Percentiles rank a stretch among this genome's conserved stretches.
Conservation (phyloP, 2,329 filamentous ascomycete species). For the Talaromyces sp. region DNA sequence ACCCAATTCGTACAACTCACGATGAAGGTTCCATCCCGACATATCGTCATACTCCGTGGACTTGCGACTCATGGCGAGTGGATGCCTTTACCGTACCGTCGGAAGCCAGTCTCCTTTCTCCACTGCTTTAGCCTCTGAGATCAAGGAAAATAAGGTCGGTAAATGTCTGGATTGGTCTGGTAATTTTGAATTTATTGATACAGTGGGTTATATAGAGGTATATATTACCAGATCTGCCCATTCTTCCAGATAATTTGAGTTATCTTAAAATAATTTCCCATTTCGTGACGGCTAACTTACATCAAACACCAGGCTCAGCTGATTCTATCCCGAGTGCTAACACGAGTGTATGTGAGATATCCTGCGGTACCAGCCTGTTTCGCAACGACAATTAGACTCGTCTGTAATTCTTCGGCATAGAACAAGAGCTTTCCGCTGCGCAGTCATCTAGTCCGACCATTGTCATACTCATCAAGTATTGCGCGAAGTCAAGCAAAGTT, state of each 20-base stretch:
- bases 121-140: background rate
- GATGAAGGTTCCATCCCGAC: background rate
- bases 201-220: background rate
- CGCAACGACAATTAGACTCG: slow-evolving; percentile 3
- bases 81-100: background rate
- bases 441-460: background rate
- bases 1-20: background rate
- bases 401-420: slow-evolving; percentile 2
- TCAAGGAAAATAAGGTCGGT: background rate
- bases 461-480: background rate
- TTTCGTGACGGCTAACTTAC: too few relatives aligned
- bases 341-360: background rate
- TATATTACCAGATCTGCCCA: slow-evolving; percentile 6
- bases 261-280: background rate
- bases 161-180: background rate
- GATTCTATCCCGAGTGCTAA: background rate
- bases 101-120: slow-evolving; percentile 6
- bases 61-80: background rate
- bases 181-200: background rate
- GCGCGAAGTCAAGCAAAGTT: background rate
- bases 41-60: background rate
- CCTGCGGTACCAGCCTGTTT: slow-evolving; percentile 3
- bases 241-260: background rate
- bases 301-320: background rate
- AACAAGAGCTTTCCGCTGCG: background rate